Percentiles rank a stretch among this genome's conserved stretches.
phyloP scores from a whole-genome alignment of 331 rosid species.

The Quercus lobata region DNA sequence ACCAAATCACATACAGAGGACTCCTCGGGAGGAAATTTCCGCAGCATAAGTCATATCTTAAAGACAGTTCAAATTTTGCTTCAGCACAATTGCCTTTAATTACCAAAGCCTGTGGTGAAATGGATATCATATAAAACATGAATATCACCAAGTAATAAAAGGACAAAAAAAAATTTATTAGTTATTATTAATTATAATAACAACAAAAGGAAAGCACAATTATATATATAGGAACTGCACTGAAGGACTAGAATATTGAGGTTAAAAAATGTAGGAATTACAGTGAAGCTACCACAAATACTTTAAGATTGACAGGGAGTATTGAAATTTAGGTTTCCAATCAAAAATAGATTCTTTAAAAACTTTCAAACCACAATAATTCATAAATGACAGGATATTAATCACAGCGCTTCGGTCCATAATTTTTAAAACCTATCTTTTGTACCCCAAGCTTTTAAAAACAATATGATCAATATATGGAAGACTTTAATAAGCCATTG shows the following conservation, averaged over 20 bases:
- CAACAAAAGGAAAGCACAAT: not conserved
- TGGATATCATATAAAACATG: not conserved
- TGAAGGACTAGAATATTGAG: not conserved
- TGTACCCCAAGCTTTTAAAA: not conserved
- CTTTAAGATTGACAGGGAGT: not conserved
- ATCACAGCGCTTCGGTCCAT: not conserved
- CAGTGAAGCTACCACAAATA: not conserved
- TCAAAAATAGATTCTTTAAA: not conserved
- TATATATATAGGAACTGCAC: not conserved
- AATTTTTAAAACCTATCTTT: not conserved
- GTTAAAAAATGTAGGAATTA: not conserved
- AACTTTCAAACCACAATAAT: not conserved
- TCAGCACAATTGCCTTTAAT: constrained; percentile 79
- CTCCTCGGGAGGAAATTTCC: constrained; percentile 84
- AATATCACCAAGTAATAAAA: not conserved
- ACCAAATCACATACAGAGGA: constrained; percentile 60
- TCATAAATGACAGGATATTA: not conserved
- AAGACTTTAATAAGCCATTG: not conserved
- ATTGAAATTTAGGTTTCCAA: not conserved
- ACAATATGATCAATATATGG: not conserved
- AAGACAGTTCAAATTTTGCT: constrained; percentile 62
- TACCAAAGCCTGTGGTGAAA: constrained; percentile 62
- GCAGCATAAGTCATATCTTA: constrained; percentile 64
- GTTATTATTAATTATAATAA: not conserved
- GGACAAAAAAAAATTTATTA: not conserved